These are phyloP conservation scores for Cercophora newfieldiana DNA, from an alignment of 495 filamentous ascomycete genomes.

Conservation along the genomic window DNA sequence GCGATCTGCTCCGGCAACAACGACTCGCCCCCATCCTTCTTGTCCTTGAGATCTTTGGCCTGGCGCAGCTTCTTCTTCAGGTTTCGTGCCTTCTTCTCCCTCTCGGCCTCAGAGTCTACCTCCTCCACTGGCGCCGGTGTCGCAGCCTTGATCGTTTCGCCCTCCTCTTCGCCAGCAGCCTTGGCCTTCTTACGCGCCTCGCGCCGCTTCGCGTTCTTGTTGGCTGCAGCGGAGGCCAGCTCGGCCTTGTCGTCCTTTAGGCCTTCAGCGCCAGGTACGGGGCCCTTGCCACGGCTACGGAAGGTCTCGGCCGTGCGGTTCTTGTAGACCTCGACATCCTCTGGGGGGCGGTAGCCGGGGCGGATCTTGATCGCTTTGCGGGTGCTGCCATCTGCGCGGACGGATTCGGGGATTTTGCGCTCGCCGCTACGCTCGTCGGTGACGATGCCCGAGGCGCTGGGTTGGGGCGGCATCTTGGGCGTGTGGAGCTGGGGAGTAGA, in stretches of 20 bases:
- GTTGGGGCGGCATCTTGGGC: conserved; percentile 49
- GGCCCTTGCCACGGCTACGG: conserved; percentile 74
- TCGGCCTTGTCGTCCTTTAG: conserved; percentile 55
- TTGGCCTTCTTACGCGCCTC: conserved; percentile 90
- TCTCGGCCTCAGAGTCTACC: conserved; percentile 71
- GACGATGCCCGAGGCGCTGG: conserved; percentile 70
- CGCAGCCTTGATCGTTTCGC: conserved; percentile 26
- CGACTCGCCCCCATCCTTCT: conserved; percentile 81
- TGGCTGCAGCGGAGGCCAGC: conserved; percentile 53
- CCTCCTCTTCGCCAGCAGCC: conserved; percentile 46
- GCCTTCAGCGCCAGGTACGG: conserved; percentile 74
- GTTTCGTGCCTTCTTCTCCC: conserved; percentile 87
- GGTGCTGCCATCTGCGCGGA: conserved; percentile 81
- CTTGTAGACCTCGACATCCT: conserved; percentile 96
- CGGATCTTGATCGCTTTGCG: conserved; percentile 90
- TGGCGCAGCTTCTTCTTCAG: conserved; percentile 96
- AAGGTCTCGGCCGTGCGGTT: conserved; percentile 85
- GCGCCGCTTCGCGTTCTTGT: conserved; percentile 92
- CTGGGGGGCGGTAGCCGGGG: conserved; percentile 90
- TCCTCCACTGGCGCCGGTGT: conserved; percentile 31
- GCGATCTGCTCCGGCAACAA: conserved; percentile 93
- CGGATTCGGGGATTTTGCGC: conserved; percentile 83
- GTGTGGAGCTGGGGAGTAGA: conserved; percentile 21
- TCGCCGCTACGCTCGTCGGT: conserved; percentile 70
- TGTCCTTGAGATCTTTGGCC: conserved; percentile 83